A percentile compares a stretch with the other conserved stretches of the same genome.
Conservation (phyloP, 768 basidiomycete species). For the Rhizopogon vesiculosus region DNA sequence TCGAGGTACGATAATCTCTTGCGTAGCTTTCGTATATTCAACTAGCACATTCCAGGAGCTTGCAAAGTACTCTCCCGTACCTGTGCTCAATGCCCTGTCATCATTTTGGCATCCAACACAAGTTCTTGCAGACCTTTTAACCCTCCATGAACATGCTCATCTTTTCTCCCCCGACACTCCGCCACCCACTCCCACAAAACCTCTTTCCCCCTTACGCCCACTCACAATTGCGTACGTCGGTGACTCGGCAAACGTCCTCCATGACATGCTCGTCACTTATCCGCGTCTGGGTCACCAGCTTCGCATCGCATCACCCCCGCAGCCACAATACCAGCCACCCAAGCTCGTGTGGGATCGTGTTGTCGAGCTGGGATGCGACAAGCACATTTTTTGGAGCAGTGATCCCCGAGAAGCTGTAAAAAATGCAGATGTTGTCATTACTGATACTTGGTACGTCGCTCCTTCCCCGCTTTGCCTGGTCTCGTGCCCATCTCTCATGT, state of each 20-base stretch:
- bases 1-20: constrained; percentile 60
- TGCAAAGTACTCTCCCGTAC: constrained; percentile 85
- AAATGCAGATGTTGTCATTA: constrained; percentile 91
- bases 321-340: constrained; percentile 60
- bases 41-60: constrained; percentile 58
- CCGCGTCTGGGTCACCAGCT: constrained; percentile 87
- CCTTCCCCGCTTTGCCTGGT: no score
- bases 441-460: constrained; percentile 82
- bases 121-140: constrained; percentile 88
- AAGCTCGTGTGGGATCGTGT: constrained; percentile 78
- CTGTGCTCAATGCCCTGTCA: constrained; percentile 94
- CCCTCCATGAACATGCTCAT: constrained; percentile 72
- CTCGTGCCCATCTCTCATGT: not conserved
- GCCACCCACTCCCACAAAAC: constrained; percentile 13
- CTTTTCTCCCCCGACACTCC: constrained; percentile 37
- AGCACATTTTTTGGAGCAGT: constrained; percentile 64
- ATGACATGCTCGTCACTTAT: constrained; percentile 95
- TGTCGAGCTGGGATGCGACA: constrained; percentile 66
- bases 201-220: constrained; percentile 57
- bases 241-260: constrained; percentile 91
- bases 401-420: constrained; percentile 86
- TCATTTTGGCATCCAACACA: constrained; percentile 97
- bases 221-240: constrained; percentile 93
- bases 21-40: not conserved
- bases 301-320: constrained; percentile 75